Conservation (phyloP, 257 asterid species). For the Solanum neorickii region DNA sequence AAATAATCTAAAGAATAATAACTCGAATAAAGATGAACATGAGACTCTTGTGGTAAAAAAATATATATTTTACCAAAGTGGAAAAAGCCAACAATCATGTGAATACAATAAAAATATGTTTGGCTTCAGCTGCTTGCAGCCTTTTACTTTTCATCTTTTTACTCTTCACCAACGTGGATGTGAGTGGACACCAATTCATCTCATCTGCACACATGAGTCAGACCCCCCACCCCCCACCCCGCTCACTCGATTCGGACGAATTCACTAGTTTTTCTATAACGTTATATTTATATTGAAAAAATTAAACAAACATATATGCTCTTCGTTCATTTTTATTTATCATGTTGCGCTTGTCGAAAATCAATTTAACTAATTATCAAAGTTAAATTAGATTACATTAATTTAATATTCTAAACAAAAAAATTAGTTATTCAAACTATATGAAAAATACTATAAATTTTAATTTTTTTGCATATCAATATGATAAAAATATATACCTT, state of each 20-base stretch:
- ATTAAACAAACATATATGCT: too few species aligned
- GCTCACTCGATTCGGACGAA: fast-evolving
- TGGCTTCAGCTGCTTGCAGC: not conserved
- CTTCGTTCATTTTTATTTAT: too few species aligned
- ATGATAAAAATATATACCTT: too few species aligned
- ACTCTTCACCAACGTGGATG: not conserved
- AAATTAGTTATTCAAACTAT: too few species aligned
- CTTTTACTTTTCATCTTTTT: not conserved
- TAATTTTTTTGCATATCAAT: too few species aligned
- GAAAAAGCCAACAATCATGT: not conserved
- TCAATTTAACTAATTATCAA: too few species aligned
- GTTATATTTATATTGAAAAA: too few species aligned
- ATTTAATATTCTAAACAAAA: too few species aligned
- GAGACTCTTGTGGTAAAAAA: not conserved
- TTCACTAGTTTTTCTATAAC: fast-evolving
- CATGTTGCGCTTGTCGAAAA: too few species aligned
- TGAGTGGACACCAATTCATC: not conserved
- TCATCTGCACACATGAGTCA: not conserved
- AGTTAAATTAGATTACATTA: too few species aligned
- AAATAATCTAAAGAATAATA: not conserved
- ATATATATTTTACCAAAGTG: not conserved
- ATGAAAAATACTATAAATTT: too few species aligned
- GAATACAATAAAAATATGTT: not conserved
- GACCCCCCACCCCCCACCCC: not conserved
- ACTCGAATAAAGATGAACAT: not conserved